Conservation (phyloP, 2,329 filamentous ascomycete genomes). For the Dactylellina haptotyla region DNA sequence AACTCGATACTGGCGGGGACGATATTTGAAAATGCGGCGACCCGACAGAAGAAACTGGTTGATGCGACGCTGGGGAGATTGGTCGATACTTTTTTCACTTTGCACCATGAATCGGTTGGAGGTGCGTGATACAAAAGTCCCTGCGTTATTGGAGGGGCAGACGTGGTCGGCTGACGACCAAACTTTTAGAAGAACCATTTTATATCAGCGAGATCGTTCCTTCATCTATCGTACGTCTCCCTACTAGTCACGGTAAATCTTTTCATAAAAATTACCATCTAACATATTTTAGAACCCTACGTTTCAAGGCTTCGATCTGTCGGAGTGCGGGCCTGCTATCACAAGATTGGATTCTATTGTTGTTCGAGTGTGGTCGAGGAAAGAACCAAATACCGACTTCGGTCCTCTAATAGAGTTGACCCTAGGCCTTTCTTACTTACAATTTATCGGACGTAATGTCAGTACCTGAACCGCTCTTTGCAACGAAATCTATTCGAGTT, state of each 20-base stretch:
- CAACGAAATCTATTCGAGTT: slow-evolving; percentile 1
- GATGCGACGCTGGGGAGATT: slow-evolving; percentile 69
- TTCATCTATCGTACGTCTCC: slow-evolving; percentile 65
- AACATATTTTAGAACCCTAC: slow-evolving; percentile 67
- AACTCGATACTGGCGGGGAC: slow-evolving; percentile 47
- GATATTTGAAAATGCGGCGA: slow-evolving; percentile 63
- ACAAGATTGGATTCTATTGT: slow-evolving; percentile 67
- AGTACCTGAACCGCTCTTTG: slow-evolving; percentile 52
- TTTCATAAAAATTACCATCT: slow-evolving; percentile 12
- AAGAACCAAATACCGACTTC: slow-evolving; percentile 65
- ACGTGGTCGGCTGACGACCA: slow-evolving; percentile 36
- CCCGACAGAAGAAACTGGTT: slow-evolving; percentile 70
- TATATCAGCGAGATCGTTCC: slow-evolving; percentile 73
- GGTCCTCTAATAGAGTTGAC: slow-evolving; percentile 69
- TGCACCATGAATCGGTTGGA: slow-evolving; percentile 67
- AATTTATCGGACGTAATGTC: slow-evolving; percentile 71
- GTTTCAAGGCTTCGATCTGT: slow-evolving; percentile 72
- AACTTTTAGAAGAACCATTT: slow-evolving; percentile 65
- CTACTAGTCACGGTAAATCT: not conserved
- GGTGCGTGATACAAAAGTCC: slow-evolving; percentile 59
- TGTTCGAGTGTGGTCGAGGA: slow-evolving; percentile 70
- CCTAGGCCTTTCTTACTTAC: slow-evolving; percentile 68
- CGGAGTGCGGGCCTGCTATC: slow-evolving; percentile 67
- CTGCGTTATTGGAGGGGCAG: slow-evolving; percentile 15
- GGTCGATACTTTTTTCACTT: slow-evolving; percentile 73